These are phyloP conservation scores for Triticum timopheevii DNA, from an alignment of 176 grass and related monocot genomes.

Conservation along the genomic window DNA sequence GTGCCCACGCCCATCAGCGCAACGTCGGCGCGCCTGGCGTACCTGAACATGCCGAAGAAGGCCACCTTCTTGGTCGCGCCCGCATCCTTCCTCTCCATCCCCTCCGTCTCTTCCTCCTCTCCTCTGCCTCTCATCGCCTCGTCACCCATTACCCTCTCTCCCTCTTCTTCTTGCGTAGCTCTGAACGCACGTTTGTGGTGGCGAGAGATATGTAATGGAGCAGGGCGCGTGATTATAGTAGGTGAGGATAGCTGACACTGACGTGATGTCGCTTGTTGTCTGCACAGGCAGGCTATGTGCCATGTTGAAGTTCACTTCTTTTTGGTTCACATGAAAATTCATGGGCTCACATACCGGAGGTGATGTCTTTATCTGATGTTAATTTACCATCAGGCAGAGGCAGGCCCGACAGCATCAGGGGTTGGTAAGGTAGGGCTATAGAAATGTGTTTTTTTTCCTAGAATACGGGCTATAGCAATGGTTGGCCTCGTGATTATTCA, in stretches of 20 bases:
- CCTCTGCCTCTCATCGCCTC: not conserved
- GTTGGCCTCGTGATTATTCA: not conserved
- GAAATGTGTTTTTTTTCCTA: not conserved
- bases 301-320: not conserved
- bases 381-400: not conserved
- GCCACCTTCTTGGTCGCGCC: slow-evolving; percentile 18
- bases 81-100: not conserved
- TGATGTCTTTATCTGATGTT: not conserved
- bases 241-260: not conserved
- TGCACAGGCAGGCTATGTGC: not conserved
- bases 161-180: not conserved
- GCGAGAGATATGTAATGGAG: not conserved
- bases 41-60: slow-evolving; percentile 49
- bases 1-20: slow-evolving; percentile 49
- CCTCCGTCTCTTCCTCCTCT: not conserved
- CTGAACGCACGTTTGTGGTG: not conserved
- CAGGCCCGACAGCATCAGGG: not conserved
- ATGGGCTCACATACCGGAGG: not conserved
- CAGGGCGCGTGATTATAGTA: not conserved
- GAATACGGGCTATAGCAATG: not conserved
- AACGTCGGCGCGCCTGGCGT: slow-evolving; percentile 36
- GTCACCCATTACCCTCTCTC: not conserved
- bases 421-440: not conserved
- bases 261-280: not conserved
- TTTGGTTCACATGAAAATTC: not conserved